Base-by-base conservation (phyloP, 306 rosid species). In the Vigna angularis region DNA sequence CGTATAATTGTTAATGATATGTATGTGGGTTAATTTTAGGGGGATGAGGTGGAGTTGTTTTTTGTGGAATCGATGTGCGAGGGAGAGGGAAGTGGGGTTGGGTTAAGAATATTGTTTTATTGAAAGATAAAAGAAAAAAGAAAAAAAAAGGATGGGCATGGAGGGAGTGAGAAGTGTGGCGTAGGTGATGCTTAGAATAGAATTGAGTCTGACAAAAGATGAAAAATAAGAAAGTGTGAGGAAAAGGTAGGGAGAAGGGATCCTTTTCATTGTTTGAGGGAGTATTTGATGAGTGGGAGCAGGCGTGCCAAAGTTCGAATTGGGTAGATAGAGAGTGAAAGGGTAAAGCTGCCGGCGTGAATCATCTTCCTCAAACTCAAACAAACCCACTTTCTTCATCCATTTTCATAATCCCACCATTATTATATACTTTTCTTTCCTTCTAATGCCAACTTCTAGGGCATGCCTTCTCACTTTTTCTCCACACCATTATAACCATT, bases 291-390 rank as follows among this genome's bases (percentile, higher is more conserved):
- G 83, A 89, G 98, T 92, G 93, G 98, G 93, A 87, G 92, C 88
- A 89, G 93, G 97, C 92, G 95, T 92, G 98, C 88, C 87, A 79
- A 79, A 69, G 71, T 88, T 92, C 86, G 90, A 82, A 83, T 72
- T 88, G 90, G 82, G 84, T 72, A 66, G 78, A 70, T 81, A 80
- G 84, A 67, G 79, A 34, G 6, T 32, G 38, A 34, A 5, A 82
- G 75, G 84, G 87, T 81, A 91, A 93, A 93, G 97, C 95, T 90
- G 93, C 97, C 93, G 95, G 97, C 98, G 93, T 92, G 98, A 84
- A 79, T 89, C 79, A 93, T 92, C 38, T 4, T 34, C 38, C 7
- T 34, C 38, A 5, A 34, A 34, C 38, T 4, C 89, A 84, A 92
- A 84, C 90, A 3, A 9, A 42, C 47, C 89, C 94, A 90, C 96